Evolutionary conservation across 257 asterid species (phyloP).

Genomic region (Dorcoceras hygrometricum): DNA sequence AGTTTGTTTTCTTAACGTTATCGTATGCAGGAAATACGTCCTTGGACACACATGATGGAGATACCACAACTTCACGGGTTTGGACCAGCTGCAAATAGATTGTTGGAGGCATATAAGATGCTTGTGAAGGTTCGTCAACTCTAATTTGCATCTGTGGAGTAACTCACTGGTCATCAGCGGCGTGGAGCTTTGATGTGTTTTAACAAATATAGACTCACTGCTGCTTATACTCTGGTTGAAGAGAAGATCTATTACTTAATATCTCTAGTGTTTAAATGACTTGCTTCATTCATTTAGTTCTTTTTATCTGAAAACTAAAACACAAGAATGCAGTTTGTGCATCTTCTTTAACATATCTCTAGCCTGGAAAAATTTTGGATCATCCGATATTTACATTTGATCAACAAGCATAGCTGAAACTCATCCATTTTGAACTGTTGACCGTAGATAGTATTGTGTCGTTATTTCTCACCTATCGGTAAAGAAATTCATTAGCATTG

Average conservation of each 20-base stretch:
- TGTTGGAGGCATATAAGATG: slow-evolving; percentile 83
- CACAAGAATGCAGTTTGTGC: neutral
- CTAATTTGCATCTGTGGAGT: slow-evolving; percentile 13
- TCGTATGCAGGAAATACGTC: slow-evolving; percentile 80
- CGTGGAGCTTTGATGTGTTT: neutral
- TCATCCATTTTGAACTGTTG: neutral
- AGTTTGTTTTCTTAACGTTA: neutral
- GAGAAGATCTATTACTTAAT: neutral
- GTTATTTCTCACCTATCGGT: neutral
- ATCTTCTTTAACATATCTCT: neutral
- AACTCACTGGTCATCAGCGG: slow-evolving; percentile 1
- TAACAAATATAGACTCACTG: neutral
- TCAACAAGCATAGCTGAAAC: neutral
- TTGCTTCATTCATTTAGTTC: neutral
- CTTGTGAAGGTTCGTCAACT: slow-evolving; percentile 75
- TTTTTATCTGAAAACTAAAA: neutral
- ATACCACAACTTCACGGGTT: neutral
- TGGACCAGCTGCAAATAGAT: neutral
- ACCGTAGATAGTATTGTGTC: neutral
- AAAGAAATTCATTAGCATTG: neutral
- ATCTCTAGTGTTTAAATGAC: neutral
- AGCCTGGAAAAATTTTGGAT: slow-evolving; percentile 5
- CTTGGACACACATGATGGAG: slow-evolving; percentile 23
- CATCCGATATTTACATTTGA: neutral
- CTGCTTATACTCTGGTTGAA: slow-evolving; percentile 12